Conservation (phyloP, 176 grass and related monocot species). For the Tillandsia leiboldiana region DNA sequence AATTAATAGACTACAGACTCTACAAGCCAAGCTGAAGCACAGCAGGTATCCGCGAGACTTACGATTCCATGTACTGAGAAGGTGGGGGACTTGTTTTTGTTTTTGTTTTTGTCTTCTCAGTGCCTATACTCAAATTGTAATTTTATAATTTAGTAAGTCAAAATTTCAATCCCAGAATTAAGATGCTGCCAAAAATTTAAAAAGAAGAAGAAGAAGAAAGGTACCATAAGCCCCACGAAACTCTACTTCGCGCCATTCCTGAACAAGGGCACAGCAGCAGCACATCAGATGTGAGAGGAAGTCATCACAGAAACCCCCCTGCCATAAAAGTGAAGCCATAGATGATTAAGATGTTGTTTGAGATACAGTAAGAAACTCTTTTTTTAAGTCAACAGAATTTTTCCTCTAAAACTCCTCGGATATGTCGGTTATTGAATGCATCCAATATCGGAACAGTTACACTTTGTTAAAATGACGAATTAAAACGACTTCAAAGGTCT, state of each 20-base stretch:
- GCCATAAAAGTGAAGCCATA: neutral
- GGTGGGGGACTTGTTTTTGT: slow-evolving; percentile 39
- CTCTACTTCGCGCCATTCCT: slow-evolving; percentile 97
- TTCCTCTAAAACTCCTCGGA: neutral
- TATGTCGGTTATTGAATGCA: no score
- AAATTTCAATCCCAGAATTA: neutral
- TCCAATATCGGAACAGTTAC: neutral
- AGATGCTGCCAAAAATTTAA: neutral
- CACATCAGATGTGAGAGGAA: slow-evolving; percentile 94
- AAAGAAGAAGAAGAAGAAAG: neutral
- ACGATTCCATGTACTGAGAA: slow-evolving; percentile 78
- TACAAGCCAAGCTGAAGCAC: slow-evolving; percentile 11
- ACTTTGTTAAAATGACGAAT: neutral
- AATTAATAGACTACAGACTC: neutral
- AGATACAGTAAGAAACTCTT: no score
- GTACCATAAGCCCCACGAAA: slow-evolving; percentile 60
- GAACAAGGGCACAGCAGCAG: slow-evolving; percentile 92
- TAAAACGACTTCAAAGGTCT: no score
- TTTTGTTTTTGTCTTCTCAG: slow-evolving; percentile 37
- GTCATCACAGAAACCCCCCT: slow-evolving; percentile 92
- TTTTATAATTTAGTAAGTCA: neutral
- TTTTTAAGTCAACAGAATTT: neutral
- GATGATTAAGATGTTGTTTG: neutral
- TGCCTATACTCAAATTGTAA: slow-evolving; percentile 31
- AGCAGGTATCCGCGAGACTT: neutral